Conservation (phyloP, 345 rosid genomes). For the Hirschfeldia incana region DNA sequence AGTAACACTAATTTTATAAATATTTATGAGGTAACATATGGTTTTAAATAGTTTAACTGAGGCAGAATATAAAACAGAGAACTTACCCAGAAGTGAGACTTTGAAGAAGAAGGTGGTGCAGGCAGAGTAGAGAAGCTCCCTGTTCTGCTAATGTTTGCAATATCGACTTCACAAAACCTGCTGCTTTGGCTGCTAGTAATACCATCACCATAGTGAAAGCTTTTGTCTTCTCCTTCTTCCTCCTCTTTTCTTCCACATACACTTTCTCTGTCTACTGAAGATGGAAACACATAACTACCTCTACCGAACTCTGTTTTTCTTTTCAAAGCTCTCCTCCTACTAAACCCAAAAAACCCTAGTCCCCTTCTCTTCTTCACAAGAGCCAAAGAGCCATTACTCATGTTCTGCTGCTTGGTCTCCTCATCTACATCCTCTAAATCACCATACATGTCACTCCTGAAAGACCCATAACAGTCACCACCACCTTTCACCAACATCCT, state of each 20-base stretch:
- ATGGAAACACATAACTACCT: constrained; percentile 67
- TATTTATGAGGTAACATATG: neutral
- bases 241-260: constrained; percentile 11
- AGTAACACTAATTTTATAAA: neutral
- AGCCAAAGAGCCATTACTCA: constrained; percentile 28
- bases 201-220: constrained; percentile 24
- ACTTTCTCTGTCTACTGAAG: constrained; percentile 47
- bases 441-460: constrained; percentile 35
- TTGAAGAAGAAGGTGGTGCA: constrained; percentile 29
- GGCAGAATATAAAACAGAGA: constrained; percentile 20
- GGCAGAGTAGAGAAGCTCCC: constrained; percentile 50
- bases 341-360: constrained; percentile 50
- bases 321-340: constrained; percentile 41
- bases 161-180: constrained; percentile 34
- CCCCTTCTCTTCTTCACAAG: constrained; percentile 40
- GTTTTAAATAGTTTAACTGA: neutral
- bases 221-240: constrained; percentile 19
- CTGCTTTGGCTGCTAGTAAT: constrained; percentile 37
- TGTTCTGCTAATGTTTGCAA: constrained; percentile 45
- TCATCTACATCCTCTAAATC: constrained; percentile 33
- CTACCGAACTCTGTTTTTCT: constrained; percentile 54
- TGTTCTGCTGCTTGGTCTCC: constrained; percentile 1
- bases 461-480: constrained; percentile 42
- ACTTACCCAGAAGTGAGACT: constrained; percentile 74
- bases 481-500: constrained; percentile 34